Base-by-base conservation (phyloP, 768 basidiomycete species). In the Rhodotorula kratochvilovae region DNA sequence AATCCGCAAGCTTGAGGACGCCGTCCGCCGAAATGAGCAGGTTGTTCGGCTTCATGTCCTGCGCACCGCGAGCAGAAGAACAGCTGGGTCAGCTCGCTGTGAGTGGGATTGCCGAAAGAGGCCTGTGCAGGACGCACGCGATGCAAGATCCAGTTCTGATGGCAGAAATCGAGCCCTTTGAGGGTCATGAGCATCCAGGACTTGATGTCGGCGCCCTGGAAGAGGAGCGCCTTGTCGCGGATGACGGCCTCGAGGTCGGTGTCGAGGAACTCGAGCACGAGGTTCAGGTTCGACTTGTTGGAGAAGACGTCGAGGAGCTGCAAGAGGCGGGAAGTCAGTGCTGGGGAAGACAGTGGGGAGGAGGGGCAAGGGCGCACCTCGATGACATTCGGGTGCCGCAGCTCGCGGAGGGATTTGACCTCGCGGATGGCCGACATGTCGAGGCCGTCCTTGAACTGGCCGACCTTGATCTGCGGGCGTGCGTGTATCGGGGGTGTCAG, bases 41-140 rank as follows among this genome's bases (percentile, higher is more conserved):
- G 81, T 99, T 99, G 83, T 99, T 99, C 13, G 96, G 96, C 80
- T 99, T 99, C 73, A 99, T 81, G 84, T 99, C 96, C 95, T 98
- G 77, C 50, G 17, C 17, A 56, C 19, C 39, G 39, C 39, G 39
- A 13, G 31, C 13, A 21, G 48, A 16, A 36, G 2, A 3, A 21
- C 25, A 29, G 68, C 16, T 25, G 2, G 6, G 61, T n/a, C 11
- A 51, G 53, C n/a, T 19, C 19, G 39, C 39, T 39, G 21, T n/a
- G 4, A 25, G 45, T 12, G 15, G 10, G 15, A 19, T 12, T 5
- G 45, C 15, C 45, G 45, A 5, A 10, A 19, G 17, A 10, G 12
- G 45, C 21, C 10, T 3, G 15, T n/a, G n/a, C n/a, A 12, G 42
- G 51, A 70, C 85, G 73, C 79, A 96, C 95, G 65, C 96, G 86